Conservation (phyloP, 2,329 filamentous ascomycete genomes). For the Botrytis sinoallii region DNA sequence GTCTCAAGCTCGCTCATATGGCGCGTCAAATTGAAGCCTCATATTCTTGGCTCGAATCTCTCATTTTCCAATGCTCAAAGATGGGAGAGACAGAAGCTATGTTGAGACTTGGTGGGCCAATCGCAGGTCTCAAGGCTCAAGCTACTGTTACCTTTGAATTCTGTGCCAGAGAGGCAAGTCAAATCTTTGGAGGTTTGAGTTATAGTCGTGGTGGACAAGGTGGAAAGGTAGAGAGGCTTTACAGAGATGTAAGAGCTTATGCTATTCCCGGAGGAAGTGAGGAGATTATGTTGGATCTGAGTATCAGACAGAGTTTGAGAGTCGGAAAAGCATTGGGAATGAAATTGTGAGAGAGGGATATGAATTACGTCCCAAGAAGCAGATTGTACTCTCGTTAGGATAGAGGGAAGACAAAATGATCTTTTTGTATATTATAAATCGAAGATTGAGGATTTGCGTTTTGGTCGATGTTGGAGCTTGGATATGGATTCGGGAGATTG, state of each 20-base stretch:
- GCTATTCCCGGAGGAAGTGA: slow-evolving; percentile 94
- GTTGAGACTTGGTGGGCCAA: slow-evolving; percentile 90
- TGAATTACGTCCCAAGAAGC: neutral
- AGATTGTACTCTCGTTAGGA: neutral
- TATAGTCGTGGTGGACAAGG: slow-evolving; percentile 94
- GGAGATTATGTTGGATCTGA: slow-evolving; percentile 98
- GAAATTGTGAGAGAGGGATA: slow-evolving; percentile 66
- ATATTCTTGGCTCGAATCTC: slow-evolving; percentile 95
- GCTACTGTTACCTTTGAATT: slow-evolving; percentile 94
- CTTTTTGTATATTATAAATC: slow-evolving; percentile 1
- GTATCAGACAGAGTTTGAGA: slow-evolving; percentile 83
- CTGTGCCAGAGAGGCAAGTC: slow-evolving; percentile 91
- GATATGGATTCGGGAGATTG: neutral
- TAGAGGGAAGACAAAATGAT: neutral
- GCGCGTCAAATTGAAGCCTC: slow-evolving; percentile 94
- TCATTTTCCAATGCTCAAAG: slow-evolving; percentile 87
- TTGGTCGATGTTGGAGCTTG: neutral
- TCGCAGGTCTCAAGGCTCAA: slow-evolving; percentile 91
- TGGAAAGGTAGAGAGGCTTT: slow-evolving; percentile 89
- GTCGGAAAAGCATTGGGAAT: slow-evolving; percentile 91
- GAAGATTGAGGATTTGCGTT: neutral
- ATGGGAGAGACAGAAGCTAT: slow-evolving; percentile 96
- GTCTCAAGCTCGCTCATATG: slow-evolving; percentile 97
- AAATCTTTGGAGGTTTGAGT: slow-evolving; percentile 94
- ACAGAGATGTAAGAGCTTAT: slow-evolving; percentile 92